These are phyloP conservation scores for Aspergillus leporis DNA, from an alignment of 495 filamentous ascomycete species.

Conservation along the genomic window DNA sequence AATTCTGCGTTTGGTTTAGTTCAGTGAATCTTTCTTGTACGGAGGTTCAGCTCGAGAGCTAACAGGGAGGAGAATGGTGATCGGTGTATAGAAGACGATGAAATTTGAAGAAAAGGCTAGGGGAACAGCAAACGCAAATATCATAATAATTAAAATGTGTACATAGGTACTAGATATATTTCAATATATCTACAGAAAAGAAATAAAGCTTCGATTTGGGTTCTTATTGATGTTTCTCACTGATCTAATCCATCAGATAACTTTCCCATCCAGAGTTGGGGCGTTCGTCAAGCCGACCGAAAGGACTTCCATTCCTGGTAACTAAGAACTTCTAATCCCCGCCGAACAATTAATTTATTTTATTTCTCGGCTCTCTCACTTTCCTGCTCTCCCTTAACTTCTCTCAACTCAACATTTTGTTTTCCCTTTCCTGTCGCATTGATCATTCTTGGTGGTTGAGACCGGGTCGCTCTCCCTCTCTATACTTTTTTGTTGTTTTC, in stretches of 20 bases:
- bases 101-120: not conserved
- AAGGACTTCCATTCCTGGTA: not conserved
- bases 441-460: constrained; percentile 3
- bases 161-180: no score
- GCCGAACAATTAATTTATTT: constrained; percentile 2
- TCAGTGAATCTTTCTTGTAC: not conserved
- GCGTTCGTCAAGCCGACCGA: not conserved
- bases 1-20: not conserved
- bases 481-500: constrained; percentile 5
- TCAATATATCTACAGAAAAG: no score
- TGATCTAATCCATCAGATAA: not conserved
- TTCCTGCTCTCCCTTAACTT: constrained; percentile 5
- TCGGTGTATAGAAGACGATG: not conserved
- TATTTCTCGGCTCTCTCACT: constrained; percentile 2
- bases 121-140: not conserved
- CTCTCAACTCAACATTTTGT: constrained; percentile 5
- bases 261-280: not conserved
- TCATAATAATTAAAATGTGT: no score
- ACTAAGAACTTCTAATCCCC: not conserved
- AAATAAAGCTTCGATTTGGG: not conserved
- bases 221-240: not conserved
- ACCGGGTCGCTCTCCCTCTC: constrained; percentile 9
- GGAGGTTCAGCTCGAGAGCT: not conserved
- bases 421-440: constrained; percentile 6
- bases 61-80: no score